These are phyloP conservation scores for Choiromyces venosus DNA, from an alignment of 495 filamentous ascomycete species.

Conservation along the genomic window DNA sequence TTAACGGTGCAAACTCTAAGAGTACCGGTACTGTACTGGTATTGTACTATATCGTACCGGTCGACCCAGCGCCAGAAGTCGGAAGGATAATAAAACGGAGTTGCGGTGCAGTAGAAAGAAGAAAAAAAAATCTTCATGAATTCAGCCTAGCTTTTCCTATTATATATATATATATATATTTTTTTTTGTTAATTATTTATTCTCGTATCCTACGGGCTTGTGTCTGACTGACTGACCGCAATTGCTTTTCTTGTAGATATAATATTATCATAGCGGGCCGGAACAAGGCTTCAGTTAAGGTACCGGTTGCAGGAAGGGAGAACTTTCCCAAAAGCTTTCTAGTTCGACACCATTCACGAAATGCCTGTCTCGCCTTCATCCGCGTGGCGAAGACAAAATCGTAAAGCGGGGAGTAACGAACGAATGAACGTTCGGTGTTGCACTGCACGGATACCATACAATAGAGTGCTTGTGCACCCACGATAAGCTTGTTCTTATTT, in stretches of 20 bases:
- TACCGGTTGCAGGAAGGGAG: no score
- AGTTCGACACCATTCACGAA: background rate
- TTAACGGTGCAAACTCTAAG: no score
- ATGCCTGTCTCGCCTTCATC: background rate
- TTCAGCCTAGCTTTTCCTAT: background rate
- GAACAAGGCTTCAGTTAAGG: no score
- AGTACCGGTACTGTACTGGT: no score
- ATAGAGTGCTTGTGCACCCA: no score
- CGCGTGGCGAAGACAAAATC: background rate
- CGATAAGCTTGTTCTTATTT: background rate
- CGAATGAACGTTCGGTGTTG: no score
- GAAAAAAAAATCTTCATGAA: background rate
- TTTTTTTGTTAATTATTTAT: background rate
- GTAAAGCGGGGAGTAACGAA: background rate
- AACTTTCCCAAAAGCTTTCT: no score
- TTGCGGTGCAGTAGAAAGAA: background rate
- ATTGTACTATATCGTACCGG: no score
- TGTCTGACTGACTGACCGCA: no score
- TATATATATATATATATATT: no score
- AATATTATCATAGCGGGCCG: background rate
- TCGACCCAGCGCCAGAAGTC: background rate
- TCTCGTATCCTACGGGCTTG: background rate
- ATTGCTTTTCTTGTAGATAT: no score
- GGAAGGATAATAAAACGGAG: background rate
- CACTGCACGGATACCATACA: background rate